Percentiles rank a stretch among this genome's conserved stretches.
phyloP scores from a whole-genome alignment of 805 yeast genomes.

The Candida hungchunana region DNA sequence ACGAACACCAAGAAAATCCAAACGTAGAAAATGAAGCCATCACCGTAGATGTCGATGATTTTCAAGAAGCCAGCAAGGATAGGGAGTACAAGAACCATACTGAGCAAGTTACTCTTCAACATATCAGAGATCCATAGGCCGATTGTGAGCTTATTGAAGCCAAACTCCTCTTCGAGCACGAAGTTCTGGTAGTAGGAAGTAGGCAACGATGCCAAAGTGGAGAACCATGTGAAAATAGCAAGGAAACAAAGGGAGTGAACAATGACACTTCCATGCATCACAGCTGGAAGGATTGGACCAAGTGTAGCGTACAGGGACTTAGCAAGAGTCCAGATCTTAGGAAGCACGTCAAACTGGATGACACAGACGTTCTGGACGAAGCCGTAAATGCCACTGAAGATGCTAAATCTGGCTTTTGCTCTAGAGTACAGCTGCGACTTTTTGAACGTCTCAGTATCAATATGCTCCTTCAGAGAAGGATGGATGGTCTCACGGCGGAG shows the following conservation, averaged over 20 bases:
- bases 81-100: conserved; percentile 64
- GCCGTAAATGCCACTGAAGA: conserved; percentile 48
- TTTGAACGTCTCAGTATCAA: conserved; percentile 66
- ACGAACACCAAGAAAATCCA: conserved; percentile 67
- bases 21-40: conserved; percentile 74
- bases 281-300: conserved; percentile 26
- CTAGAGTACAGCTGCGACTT: conserved; percentile 76
- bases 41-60: conserved; percentile 77
- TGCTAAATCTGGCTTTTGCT: conserved; percentile 70
- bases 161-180: conserved; percentile 87
- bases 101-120: conserved; percentile 54
- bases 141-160: conserved; percentile 84
- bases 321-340: conserved; percentile 55
- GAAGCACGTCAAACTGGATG: conserved; percentile 58
- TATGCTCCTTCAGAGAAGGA: conserved; percentile 58
- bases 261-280: conserved; percentile 49
- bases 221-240: conserved; percentile 43
- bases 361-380: conserved; percentile 53
- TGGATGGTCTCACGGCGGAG: conserved; percentile 59
- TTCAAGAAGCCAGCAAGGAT: conserved; percentile 70
- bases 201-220: conserved; percentile 61
- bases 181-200: conserved; percentile 71
- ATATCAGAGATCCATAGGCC: conserved; percentile 70
- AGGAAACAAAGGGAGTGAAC: conserved; percentile 70
- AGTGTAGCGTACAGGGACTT: conserved; percentile 32